Base-by-base conservation (phyloP, 352 stramenopile species). In the Phytophthora tubulina region DNA sequence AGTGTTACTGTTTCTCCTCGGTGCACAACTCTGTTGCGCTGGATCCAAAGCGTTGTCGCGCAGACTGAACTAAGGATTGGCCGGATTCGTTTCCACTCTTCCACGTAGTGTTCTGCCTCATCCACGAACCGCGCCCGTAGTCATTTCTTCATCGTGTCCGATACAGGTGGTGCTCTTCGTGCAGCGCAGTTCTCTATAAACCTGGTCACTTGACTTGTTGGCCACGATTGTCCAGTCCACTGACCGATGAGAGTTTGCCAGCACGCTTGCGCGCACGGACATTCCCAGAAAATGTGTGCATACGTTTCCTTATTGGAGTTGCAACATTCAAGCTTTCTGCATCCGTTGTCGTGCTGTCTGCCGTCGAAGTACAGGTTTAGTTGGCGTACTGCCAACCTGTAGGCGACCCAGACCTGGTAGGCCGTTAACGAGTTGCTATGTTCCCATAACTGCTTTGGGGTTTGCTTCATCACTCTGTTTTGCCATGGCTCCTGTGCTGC, bases 261-360 rank as follows among this genome's bases (percentile, higher is more conserved):
- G 8, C 33, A 64, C 4, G 32, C 57, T 45, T 55, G 15, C 10
- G 44, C n/a, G 13, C 31, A 64, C 4, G 57, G 46, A 13, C 35
- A 66, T 14, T 44, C 8, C 58, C 58, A 66, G 14, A 54, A 66
- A 1, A 50, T 57, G 11, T 66, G 27, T 32, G 31, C 33, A 1
- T 57, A 8, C 5, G 58, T 66, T 36, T 57, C 35, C 32, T 63
- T 54, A 3, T 14, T 0, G 4, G 4, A 4, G 10, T 36, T 14
- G 4, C 17, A 65, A 14, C 35, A 36, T 8, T 56, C 2, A 27
- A 50, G 9, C 35, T 56, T 64, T 8, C 57, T 11, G 17, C 44
- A 65, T 7, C 35, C 46, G 21, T 64, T 55, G 21, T 45, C n/a
- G 1, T n/a, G 7, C 13, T 42, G 3, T 49, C 53, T 17, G 7